A percentile compares a stretch with the other conserved stretches of the same genome.
phyloP scores from a whole-genome alignment of 1,139 yeast genomes.

The Taphrina deformans region DNA sequence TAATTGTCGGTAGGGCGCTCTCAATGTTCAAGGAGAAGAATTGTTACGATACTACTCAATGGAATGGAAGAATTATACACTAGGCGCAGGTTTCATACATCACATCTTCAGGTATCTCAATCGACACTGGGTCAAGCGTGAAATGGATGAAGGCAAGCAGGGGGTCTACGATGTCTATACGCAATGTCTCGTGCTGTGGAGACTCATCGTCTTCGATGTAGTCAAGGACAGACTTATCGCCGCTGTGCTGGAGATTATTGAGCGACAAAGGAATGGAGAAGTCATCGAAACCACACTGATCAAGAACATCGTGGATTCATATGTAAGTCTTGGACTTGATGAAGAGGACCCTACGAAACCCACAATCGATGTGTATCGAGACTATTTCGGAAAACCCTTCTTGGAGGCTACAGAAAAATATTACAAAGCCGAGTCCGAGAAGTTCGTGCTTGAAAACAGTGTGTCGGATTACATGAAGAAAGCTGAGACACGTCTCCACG shows the following conservation, averaged over 20 bases:
- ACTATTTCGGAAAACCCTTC: constrained; percentile 74
- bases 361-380: constrained; percentile 76
- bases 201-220: constrained; percentile 71
- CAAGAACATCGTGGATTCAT: constrained; percentile 76
- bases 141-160: constrained; percentile 90
- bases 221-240: constrained; percentile 60
- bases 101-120: constrained; percentile 95
- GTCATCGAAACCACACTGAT: constrained; percentile 67
- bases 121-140: constrained; percentile 96
- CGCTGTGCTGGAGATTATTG: constrained; percentile 75
- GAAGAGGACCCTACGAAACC: constrained; percentile 73
- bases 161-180: constrained; percentile 90
- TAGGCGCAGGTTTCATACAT: constrained; percentile 88
- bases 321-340: constrained; percentile 56
- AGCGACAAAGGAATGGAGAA: constrained; percentile 76
- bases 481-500: constrained; percentile 77
- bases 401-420: constrained; percentile 71
- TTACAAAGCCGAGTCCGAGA: constrained; percentile 67
- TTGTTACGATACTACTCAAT: constrained; percentile 82
- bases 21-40: constrained; percentile 53
- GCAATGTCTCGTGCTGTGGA: constrained; percentile 84
- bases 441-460: constrained; percentile 68
- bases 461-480: constrained; percentile 89
- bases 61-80: constrained; percentile 84
- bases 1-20: constrained; percentile 28